A percentile compares a stretch with the other conserved stretches of the same genome.
phyloP scores from a whole-genome alignment of 257 asterid species.

The Solanum raphanifolium region DNA sequence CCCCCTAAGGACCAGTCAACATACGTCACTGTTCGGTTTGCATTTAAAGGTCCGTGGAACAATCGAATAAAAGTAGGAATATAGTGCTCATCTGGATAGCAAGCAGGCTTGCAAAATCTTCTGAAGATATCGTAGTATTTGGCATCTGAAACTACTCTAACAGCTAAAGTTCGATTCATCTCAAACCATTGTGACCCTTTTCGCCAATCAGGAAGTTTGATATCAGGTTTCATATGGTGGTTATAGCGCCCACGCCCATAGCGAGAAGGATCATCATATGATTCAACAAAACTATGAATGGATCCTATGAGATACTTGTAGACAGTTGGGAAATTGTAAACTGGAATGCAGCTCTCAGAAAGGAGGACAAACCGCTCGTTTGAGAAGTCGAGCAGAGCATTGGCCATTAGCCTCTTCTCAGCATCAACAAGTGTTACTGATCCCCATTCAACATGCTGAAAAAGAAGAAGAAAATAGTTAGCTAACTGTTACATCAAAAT shows the following conservation, averaged over 20 bases:
- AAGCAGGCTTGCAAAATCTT: constrained; percentile 65
- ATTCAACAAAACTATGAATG: constrained; percentile 57
- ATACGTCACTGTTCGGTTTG: constrained; percentile 73
- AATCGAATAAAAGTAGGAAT: constrained; percentile 61
- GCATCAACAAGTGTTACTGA: constrained; percentile 77
- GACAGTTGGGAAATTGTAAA: constrained; percentile 56
- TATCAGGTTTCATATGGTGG: constrained; percentile 60
- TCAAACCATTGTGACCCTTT: constrained; percentile 99
- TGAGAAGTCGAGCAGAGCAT: constrained; percentile 88
- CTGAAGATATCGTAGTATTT: constrained; percentile 61
- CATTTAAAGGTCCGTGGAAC: constrained; percentile 48
- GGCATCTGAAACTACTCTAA: constrained; percentile 54
- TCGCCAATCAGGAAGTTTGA: constrained; percentile 71
- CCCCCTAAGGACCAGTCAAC: constrained; percentile 79
- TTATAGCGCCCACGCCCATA: constrained; percentile 92
- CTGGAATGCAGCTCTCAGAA: constrained; percentile 87
- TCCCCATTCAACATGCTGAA: constrained; percentile 92
- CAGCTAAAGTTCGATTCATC: constrained; percentile 61
- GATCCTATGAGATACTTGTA: constrained; percentile 65
- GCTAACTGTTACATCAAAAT: neutral
- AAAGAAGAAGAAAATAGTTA: neutral
- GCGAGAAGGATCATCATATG: constrained; percentile 78
- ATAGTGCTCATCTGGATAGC: constrained; percentile 95
- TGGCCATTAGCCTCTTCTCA: constrained; percentile 78
- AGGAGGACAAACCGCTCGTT: constrained; percentile 84